phyloP scores from a whole-genome alignment of 1,284 basidiomycete species.

The Melampsora larici-populina region DNA sequence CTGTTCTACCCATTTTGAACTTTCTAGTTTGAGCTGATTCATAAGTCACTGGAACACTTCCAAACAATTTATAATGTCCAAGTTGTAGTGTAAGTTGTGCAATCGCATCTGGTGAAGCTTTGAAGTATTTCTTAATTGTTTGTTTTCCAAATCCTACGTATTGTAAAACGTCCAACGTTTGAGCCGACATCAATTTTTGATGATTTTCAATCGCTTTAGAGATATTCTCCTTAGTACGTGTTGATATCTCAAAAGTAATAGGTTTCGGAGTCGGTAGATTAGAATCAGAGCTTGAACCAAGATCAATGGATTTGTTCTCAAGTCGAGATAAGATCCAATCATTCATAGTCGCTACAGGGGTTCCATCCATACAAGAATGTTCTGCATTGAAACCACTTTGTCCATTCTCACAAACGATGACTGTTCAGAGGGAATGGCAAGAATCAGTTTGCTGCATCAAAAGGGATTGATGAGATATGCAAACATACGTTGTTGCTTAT shows the following conservation, averaged over 20 bases:
- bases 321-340: constrained; percentile 84
- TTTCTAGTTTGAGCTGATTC: constrained; percentile 93
- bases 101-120: constrained; percentile 72
- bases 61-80: constrained; percentile 74
- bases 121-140: constrained; percentile 76
- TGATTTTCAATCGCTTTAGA: constrained; percentile 66
- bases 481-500: constrained; percentile 81
- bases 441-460: constrained; percentile 3
- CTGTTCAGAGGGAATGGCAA: constrained; percentile 54
- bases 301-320: constrained; percentile 71
- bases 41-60: constrained; percentile 76
- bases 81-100: constrained; percentile 93
- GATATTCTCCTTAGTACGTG: constrained; percentile 63
- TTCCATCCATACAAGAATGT: constrained; percentile 94
- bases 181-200: constrained; percentile 65
- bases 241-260: constrained; percentile 57
- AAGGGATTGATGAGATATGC: not conserved
- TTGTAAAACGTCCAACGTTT: constrained; percentile 59
- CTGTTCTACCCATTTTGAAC: constrained; percentile 85
- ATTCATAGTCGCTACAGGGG: constrained; percentile 88
- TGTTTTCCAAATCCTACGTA: constrained; percentile 90
- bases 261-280: constrained; percentile 43
- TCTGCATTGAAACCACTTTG: constrained; percentile 78
- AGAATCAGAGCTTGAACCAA: constrained; percentile 57
- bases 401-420: constrained; percentile 87